Conservation (phyloP, 1,284 basidiomycete species). For the Tetrapyrgos nigripes region DNA sequence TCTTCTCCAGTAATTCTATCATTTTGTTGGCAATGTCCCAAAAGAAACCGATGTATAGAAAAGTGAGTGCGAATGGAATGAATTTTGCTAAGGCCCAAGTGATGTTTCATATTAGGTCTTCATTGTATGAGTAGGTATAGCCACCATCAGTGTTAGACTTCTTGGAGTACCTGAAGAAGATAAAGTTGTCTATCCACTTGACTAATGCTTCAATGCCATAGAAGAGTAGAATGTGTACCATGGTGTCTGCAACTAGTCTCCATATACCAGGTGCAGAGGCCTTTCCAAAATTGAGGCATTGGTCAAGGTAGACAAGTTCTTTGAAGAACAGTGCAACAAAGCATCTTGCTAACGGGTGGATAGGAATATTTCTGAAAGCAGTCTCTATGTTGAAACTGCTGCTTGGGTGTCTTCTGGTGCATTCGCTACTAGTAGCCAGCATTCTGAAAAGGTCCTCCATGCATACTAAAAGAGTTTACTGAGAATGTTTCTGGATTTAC, state of each 20-base stretch:
- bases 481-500: too few species aligned
- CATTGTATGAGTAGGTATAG: slow-evolving; percentile 17
- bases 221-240: slow-evolving; percentile 16
- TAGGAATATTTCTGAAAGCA: slow-evolving; percentile 33
- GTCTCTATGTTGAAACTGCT: slow-evolving; percentile 34
- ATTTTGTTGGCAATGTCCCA: slow-evolving; percentile 38
- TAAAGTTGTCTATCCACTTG: slow-evolving; percentile 46
- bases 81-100: slow-evolving; percentile 37
- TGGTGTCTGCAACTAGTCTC: slow-evolving; percentile 37
- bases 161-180: slow-evolving; percentile 26
- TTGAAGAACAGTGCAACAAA: slow-evolving; percentile 29
- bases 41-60: slow-evolving; percentile 44
- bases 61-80: slow-evolving; percentile 28
- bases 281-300: slow-evolving; percentile 35
- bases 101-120: slow-evolving; percentile 21
- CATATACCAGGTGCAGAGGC: slow-evolving; percentile 35
- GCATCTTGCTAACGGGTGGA: slow-evolving; percentile 24
- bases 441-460: too few species aligned
- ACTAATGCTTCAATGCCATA: slow-evolving; percentile 23
- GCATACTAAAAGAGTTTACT: too few species aligned
- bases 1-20: slow-evolving; percentile 31
- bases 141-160: neutral
- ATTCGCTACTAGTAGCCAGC: too few species aligned
- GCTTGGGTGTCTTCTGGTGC: slow-evolving; percentile 27
- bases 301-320: slow-evolving; percentile 28